phyloP scores from a whole-genome alignment of 202 grass and related monocot species.

The Eragrostis tef region DNA sequence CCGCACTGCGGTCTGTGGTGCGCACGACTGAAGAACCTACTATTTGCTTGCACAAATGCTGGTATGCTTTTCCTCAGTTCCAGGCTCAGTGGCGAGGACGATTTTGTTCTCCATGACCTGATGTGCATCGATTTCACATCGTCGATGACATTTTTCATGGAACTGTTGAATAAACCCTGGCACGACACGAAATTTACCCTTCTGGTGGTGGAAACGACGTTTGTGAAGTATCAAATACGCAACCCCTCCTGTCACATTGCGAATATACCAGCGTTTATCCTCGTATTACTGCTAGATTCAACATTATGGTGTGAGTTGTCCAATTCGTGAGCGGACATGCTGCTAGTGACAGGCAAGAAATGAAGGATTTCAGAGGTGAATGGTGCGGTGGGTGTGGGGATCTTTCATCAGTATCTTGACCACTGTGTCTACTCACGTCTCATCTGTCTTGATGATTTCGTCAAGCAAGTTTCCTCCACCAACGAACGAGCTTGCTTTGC shows the following conservation, averaged over 20 bases:
- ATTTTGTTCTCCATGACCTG: not conserved
- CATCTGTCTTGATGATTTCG: constrained; percentile 39
- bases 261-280: constrained; percentile 25
- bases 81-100: not conserved
- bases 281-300: not conserved
- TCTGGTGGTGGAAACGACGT: not conserved
- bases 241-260: not conserved
- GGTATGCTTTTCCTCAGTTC: not conserved
- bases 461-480: constrained; percentile 18
- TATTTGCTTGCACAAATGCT: no score
- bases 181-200: constrained; percentile 14
- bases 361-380: not conserved
- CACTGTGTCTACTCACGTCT: constrained; percentile 15
- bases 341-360: not conserved
- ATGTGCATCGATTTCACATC: not conserved
- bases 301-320: not conserved
- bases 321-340: not conserved
- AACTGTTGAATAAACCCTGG: not conserved
- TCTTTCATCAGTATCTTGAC: constrained; percentile 24
- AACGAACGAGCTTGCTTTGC: not conserved
- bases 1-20: no score
- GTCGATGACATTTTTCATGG: not conserved
- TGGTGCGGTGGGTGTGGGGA: not conserved
- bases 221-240: not conserved
- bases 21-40: no score